Evolutionary conservation across 192 early-diverging fungal genomes (phyloP), one percentile per base, ranked within the genome.

Genomic region (Coemansia sp.): DNA sequence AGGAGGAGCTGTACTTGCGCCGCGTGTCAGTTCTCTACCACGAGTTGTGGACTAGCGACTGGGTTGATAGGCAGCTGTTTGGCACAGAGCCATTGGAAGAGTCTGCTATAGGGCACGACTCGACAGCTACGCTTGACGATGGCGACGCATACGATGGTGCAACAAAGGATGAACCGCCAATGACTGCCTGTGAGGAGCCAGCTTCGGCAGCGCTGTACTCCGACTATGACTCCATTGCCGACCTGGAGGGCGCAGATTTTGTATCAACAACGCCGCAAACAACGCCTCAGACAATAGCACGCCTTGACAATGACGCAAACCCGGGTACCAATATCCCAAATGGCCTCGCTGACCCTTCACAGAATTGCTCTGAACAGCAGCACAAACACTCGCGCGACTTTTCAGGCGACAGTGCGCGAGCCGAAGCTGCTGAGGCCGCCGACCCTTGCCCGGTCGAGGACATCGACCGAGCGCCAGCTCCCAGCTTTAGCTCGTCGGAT

Each of bases 1-100:
- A 81, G 9, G 78, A 81, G 33, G 73, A 75, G 66, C 42, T 72
- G 52, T 81, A 81, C 31, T 37, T 81, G 66, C 69, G 78, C n/a
- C 78, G 73, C 23, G 78, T 72, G 12, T 81, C 78, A 6, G 66
- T 75, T 3, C 69, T 81, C 28, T 81, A 81, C 53, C 78, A 81
- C 13, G 78, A 81, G 66, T 62, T 81, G 52, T 81, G 78, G 78
- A 72, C 38, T 65, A 64, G 62, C 38, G 78, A 81, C 41, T 81
- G 78, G 78, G 45, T 69, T 21, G 78, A 81, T n/a, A 41, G 60
- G 13, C 69, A 69, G 45, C 18, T 66, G 3, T 69, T 60, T 38
- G 38, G 67, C 37, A 52, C 34, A 3, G 66, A 59, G 10, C 59
- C 59, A 12, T n/a, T 61, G 25, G 52, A 31, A 33, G 52, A 55